A percentile compares a stretch with the other conserved stretches of the same genome.
Conservation (phyloP, 2,329 filamentous ascomycete species). For the Penicillium sp. region DNA sequence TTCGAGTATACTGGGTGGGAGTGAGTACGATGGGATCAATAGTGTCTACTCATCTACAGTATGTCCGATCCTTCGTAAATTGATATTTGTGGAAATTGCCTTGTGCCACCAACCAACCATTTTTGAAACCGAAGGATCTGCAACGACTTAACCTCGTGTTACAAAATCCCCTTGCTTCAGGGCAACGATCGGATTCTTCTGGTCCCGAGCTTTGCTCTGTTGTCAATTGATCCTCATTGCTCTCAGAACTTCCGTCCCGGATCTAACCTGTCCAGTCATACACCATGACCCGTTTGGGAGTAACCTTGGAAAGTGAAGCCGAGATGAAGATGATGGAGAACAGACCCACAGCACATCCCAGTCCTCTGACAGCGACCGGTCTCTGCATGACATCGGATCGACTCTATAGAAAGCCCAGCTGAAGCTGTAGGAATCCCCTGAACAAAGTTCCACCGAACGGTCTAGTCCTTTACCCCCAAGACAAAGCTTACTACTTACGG, state of each 20-base stretch:
- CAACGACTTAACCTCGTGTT: not conserved
- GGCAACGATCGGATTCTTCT: not conserved
- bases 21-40: not conserved
- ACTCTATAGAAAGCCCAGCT: not conserved
- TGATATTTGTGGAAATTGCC: too few relatives aligned
- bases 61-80: too few relatives aligned
- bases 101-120: not conserved
- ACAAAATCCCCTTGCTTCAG: not conserved
- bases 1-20: too few relatives aligned
- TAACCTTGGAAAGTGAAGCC: too few relatives aligned
- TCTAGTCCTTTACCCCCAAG: slow-evolving; percentile 19
- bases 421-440: not conserved
- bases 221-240: not conserved
- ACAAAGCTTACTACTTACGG: slow-evolving; percentile 7
- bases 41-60: not conserved
- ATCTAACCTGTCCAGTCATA: not conserved
- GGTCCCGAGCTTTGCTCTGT: not conserved
- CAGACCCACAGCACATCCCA: not conserved
- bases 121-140: not conserved
- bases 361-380: not conserved
- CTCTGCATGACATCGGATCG: not conserved
- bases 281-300: not conserved
- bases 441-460: slow-evolving; percentile 22
- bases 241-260: not conserved
- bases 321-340: too few relatives aligned